Conservation (phyloP, 2,329 filamentous ascomycete species). For the Epichloe gansuensis region DNA sequence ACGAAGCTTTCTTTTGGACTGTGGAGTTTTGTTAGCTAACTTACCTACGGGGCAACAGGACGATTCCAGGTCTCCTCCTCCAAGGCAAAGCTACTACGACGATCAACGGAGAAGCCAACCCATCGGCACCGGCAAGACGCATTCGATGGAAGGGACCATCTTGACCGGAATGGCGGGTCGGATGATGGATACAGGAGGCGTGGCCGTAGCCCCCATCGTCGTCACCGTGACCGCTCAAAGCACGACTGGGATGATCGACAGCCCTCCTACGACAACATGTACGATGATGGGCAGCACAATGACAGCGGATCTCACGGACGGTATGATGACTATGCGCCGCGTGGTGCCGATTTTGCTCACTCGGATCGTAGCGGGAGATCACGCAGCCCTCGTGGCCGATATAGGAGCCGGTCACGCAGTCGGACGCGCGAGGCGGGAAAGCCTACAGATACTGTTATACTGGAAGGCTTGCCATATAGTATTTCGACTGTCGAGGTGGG, state of each 20-base stretch:
- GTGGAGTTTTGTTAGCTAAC: constrained; percentile 27
- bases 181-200: constrained; percentile 15
- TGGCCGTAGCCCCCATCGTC: constrained; percentile 6
- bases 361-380: constrained; percentile 10
- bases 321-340: constrained; percentile 12
- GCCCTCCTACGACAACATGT: constrained; percentile 23
- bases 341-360: constrained; percentile 5
- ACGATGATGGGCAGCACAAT: constrained; percentile 24
- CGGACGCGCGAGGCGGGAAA: constrained; percentile 25
- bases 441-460: constrained; percentile 40
- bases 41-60: constrained; percentile 32
- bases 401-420: constrained; percentile 23
- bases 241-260: constrained; percentile 19
- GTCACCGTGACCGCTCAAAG: constrained; percentile 13
- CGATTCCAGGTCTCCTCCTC: constrained; percentile 31
- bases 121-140: constrained; percentile 15
- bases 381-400: constrained; percentile 15
- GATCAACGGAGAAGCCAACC: constrained; percentile 18
- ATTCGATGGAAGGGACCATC: constrained; percentile 13
- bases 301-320: constrained; percentile 9
- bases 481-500: constrained; percentile 39
- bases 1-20: constrained; percentile 3
- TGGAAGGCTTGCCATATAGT: constrained; percentile 40
- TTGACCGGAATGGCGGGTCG: constrained; percentile 16
- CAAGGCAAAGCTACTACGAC: constrained; percentile 26